Evolutionary conservation across 345 rosid genomes (phyloP).

Genomic region (Schrenkiella parvula): DNA sequence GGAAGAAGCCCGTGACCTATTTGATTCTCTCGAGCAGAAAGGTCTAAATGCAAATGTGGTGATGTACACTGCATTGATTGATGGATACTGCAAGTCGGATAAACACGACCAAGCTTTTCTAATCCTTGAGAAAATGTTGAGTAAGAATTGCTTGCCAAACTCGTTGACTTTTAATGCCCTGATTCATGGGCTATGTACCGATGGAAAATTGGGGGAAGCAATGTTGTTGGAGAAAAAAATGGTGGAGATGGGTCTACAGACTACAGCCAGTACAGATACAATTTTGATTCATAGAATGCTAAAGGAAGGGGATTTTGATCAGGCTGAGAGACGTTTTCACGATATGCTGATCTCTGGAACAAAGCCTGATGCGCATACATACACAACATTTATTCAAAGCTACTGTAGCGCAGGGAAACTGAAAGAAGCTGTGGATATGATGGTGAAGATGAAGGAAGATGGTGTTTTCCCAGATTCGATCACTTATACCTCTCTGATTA

Average conservation of each 20-base stretch:
- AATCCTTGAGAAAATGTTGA: slow-evolving; percentile 58
- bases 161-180: slow-evolving; percentile 66
- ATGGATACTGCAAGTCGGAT: slow-evolving; percentile 76
- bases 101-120: slow-evolving; percentile 47
- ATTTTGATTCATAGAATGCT: slow-evolving; percentile 59
- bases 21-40: slow-evolving; percentile 67
- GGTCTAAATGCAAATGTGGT: slow-evolving; percentile 69
- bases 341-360: slow-evolving; percentile 54
- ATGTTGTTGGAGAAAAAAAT: slow-evolving; percentile 43
- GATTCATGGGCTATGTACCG: slow-evolving; percentile 67
- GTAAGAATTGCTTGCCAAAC: slow-evolving; percentile 56
- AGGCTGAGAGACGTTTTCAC: slow-evolving; percentile 46
- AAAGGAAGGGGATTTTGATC: slow-evolving; percentile 59
- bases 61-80: slow-evolving; percentile 77
- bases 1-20: slow-evolving; percentile 59
- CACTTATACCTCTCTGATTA: slow-evolving; percentile 56
- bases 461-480: slow-evolving; percentile 66
- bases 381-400: slow-evolving; percentile 67
- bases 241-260: slow-evolving; percentile 48
- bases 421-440: slow-evolving; percentile 61
- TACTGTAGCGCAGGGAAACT: slow-evolving; percentile 61
- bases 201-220: slow-evolving; percentile 51
- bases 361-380: slow-evolving; percentile 65
- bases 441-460: slow-evolving; percentile 56
- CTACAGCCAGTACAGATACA: slow-evolving; percentile 59